Conservation (phyloP, 2,329 filamentous ascomycete species). For the Chrysoporthe deuterocubensis region DNA sequence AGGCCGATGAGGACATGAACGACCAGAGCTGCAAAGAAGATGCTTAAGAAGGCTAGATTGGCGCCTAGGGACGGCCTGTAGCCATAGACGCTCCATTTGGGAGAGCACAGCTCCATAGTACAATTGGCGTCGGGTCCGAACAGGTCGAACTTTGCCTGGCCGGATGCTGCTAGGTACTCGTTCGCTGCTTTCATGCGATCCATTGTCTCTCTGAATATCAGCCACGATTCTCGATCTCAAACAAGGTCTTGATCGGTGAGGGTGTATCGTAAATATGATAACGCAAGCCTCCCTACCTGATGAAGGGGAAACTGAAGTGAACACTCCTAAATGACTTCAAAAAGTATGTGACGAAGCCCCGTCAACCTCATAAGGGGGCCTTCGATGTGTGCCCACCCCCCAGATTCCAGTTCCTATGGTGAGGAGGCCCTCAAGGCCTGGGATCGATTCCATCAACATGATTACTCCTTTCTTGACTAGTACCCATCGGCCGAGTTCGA, state of each 20-base stretch:
- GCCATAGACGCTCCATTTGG: slow-evolving; percentile 50
- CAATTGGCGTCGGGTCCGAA: slow-evolving; percentile 56
- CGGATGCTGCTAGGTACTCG: neutral
- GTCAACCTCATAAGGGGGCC: neutral
- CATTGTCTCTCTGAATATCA: slow-evolving; percentile 14
- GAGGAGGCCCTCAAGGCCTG: neutral
- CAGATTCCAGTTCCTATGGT: neutral
- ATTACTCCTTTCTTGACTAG: slow-evolving; percentile 3
- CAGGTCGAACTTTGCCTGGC: slow-evolving; percentile 2
- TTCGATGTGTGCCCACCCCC: neutral
- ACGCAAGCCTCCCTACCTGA: too few species aligned
- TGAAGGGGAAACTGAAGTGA: too few species aligned
- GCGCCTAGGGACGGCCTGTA: slow-evolving; percentile 51
- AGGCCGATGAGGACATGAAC: slow-evolving; percentile 51
- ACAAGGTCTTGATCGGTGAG: neutral
- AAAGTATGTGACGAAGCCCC: neutral
- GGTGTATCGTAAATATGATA: neutral
- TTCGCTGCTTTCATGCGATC: neutral
- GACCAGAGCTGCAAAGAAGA: slow-evolving; percentile 52
- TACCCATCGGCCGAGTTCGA: slow-evolving; percentile 3
- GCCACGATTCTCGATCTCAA: neutral
- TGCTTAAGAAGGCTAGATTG: slow-evolving; percentile 47
- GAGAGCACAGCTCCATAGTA: slow-evolving; percentile 51
- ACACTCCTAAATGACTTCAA: too few species aligned
- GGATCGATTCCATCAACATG: neutral